phyloP scores from a whole-genome alignment of 352 stramenopile genomes.

The Saprolegnia parasitica region DNA sequence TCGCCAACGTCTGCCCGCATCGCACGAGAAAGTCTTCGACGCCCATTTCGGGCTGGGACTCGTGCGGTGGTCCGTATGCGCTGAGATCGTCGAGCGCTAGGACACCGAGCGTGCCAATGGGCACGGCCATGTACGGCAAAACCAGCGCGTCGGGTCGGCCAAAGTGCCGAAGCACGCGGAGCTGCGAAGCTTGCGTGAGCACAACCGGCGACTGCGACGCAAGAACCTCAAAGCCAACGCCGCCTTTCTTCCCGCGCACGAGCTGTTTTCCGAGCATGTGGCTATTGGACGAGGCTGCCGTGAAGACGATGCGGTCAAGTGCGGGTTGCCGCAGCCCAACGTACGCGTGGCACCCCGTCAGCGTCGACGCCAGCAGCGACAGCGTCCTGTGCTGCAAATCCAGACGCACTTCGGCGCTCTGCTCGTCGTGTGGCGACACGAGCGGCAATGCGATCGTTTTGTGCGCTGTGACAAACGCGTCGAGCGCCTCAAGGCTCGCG shows the following conservation, averaged over 20 bases:
- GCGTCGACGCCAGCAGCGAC: constrained; percentile 34
- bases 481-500: constrained; percentile 33
- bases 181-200: constrained; percentile 25
- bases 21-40: constrained; percentile 68
- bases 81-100: constrained; percentile 63
- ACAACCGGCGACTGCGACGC: constrained; percentile 43
- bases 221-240: constrained; percentile 52
- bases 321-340: constrained; percentile 57
- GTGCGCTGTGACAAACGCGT: constrained; percentile 14
- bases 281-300: constrained; percentile 46
- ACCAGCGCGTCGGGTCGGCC: constrained; percentile 32
- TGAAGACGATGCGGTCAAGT: constrained; percentile 43
- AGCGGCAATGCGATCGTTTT: constrained; percentile 23
- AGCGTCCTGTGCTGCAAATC: constrained; percentile 39
- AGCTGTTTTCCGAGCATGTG: constrained; percentile 60
- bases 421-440: constrained; percentile 36
- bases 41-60: constrained; percentile 58
- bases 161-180: constrained; percentile 38
- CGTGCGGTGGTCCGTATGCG: constrained; percentile 37
- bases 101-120: constrained; percentile 43
- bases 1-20: constrained; percentile 32
- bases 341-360: constrained; percentile 51
- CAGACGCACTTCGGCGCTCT: constrained; percentile 39
- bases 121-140: constrained; percentile 67
- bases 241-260: constrained; percentile 37